Percentiles rank a stretch among this genome's conserved stretches.
These are phyloP conservation scores for Pythium dissotocum DNA, from an alignment of 352 stramenopile genomes.

Conservation along the genomic window DNA sequence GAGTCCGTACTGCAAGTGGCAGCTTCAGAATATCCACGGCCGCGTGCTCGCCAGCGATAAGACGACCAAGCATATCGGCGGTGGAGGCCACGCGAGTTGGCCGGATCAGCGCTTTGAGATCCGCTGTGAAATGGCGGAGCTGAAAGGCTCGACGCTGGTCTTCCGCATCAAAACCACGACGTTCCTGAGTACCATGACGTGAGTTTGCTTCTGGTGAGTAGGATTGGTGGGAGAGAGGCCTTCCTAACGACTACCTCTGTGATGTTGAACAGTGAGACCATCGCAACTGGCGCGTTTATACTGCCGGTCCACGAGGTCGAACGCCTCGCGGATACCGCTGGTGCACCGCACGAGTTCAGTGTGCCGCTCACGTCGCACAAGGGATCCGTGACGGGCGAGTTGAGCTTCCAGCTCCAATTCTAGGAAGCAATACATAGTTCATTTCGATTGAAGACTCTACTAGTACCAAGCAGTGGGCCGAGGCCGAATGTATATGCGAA, in stretches of 20 bases:
- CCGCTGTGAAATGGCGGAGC: not conserved
- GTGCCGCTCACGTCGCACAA: not conserved
- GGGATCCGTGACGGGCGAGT: not conserved
- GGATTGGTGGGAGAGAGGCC: too few species aligned
- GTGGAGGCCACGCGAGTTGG: not conserved
- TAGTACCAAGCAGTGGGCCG: too few species aligned
- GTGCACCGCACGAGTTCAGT: not conserved
- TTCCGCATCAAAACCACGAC: not conserved
- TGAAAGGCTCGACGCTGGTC: not conserved
- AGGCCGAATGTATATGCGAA: too few species aligned
- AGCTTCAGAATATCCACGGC: not conserved
- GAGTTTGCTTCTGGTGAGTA: not conserved
- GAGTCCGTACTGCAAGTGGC: not conserved
- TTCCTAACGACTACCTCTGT: not conserved
- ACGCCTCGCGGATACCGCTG: not conserved
- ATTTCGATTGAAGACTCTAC: too few species aligned
- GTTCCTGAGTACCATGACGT: not conserved
- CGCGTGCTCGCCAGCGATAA: not conserved
- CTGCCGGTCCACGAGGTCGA: not conserved
- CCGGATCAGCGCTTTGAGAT: not conserved
- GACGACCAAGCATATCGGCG: not conserved
- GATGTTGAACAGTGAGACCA: not conserved
- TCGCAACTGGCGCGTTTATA: not conserved
- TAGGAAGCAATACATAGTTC: not conserved
- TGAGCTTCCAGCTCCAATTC: not conserved